Base-by-base conservation (phyloP, 768 basidiomycete species). In the Leccinum broughii region DNA sequence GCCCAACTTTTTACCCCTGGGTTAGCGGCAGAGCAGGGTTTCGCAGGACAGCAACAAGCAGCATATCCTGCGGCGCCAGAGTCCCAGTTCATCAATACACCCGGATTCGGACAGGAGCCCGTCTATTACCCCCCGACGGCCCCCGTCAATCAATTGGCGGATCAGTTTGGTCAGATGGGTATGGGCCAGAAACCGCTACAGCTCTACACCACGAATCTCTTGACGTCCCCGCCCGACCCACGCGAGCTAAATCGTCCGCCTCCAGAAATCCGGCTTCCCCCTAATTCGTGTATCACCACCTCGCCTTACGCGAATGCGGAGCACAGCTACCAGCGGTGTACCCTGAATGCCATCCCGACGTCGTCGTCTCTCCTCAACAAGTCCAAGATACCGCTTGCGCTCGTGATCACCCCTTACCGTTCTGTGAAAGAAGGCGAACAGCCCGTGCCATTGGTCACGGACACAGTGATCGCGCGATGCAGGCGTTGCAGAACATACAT, bases 401-500 rank as follows among this genome's bases (percentile, higher is more conserved):
- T 98, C 59, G 81, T 98, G 61, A 81, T 97, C 64, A 93, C 94
- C 0, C 96, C 96, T 0, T 95, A 96, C 74, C 87, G 95, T 35
- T 87, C 90, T 0, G 72, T 95, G 60, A 88, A 92, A 66, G 88
- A 86, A 70, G 95, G 89, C 49, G 89, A 94, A 59, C 86, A 88
- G 46, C 82, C 85, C 1, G 92, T 98, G 22, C 93, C 94, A n/a
- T 81, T 98, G 44, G 85, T 98, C 9, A 86, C 90, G 0, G 96
- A 98, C 71, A 93, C 92, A 0, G 90, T 98, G 49, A 98, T 98
- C 68, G 95, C 96, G 48, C 89, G 96, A 49, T 98, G 96, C 78
- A 84, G 96, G 62, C 85, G 96, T 20, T 98, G 96, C 80, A 86
- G 96, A 70, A 90, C 94, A 37, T 98, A 98, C 77, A 98, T 98